Base-by-base conservation (phyloP, 352 stramenopile species). In the Albugo candida region DNA sequence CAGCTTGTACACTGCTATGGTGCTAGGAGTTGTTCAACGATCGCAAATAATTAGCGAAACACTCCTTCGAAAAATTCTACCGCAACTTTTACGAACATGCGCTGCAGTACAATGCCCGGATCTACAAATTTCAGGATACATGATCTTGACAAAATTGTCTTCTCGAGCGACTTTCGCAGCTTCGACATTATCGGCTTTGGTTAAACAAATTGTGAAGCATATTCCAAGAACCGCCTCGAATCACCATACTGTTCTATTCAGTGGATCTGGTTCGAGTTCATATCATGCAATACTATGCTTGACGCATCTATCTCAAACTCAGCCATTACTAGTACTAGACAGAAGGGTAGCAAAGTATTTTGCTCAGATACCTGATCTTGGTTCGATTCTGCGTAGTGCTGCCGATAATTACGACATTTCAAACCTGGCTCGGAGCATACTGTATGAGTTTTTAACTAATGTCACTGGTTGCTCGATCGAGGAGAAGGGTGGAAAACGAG, bases 121-220 rank as follows among this genome's bases (percentile, higher is more conserved):
- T 51, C 62, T 87, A 43, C 79, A 92, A 60, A 69, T 71, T 0
- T 70, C 76, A 11, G 73, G 71, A 34, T 92, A 85, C 55, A 92
- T 92, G 75, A 60, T 89, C 44, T 53, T 83, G 38, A 88, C 75
- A 8, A 92, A 92, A 55, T 51, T 92, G 18, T 63, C 74, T 45
- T 81, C 79, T 34, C 87, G 88, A 58, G 70, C 74, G 27, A 76
- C 69, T 20, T 49, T 92, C 21, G 75, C 68, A 11, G 59, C 55
- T n/a, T 81, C 83, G 52, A 71, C 85, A 17, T 63, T 84, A 19
- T 66, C 77, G 16, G 76, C 72, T 34, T 51, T 83, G 13, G 61
- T 81, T 27, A 88, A 85, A 55, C 65, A 69, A 44, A 54, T 92
- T 12, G 54, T 88, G 34, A 87, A 92, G 45, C 70, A 84, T 47